A percentile compares a stretch with the other conserved stretches of the same genome.
Conservation (phyloP, 768 basidiomycete species). For the Mycena filopes region DNA sequence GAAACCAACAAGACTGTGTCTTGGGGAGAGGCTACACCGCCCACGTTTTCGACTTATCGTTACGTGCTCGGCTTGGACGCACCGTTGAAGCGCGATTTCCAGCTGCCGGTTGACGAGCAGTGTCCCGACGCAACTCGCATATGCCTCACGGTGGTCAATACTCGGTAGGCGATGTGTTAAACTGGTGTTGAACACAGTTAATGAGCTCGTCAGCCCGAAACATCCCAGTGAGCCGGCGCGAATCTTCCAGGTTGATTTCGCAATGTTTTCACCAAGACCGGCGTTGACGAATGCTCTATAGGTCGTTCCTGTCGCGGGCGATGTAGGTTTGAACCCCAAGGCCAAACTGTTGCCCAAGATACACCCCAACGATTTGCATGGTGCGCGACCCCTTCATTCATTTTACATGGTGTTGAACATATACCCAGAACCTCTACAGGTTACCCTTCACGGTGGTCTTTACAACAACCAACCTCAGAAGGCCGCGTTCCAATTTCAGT, state of each 20-base stretch:
- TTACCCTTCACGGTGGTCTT: conserved; percentile 44
- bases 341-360: conserved; percentile 33
- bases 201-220: conserved; percentile 42
- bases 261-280: too few relatives aligned
- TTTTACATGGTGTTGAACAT: not conserved
- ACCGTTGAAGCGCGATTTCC: conserved; percentile 39
- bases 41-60: conserved; percentile 41
- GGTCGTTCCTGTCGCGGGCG: conserved; percentile 41
- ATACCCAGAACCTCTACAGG: conserved; percentile 39
- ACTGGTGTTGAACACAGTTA: conserved; percentile 13
- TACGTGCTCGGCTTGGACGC: conserved; percentile 41
- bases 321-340: conserved; percentile 32
- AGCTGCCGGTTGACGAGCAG: conserved; percentile 46
- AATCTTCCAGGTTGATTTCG: conserved; percentile 47
- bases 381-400: conserved; percentile 14
- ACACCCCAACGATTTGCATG: conserved; percentile 27
- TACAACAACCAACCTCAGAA: conserved; percentile 43
- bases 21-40: conserved; percentile 42
- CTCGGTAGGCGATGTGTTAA: not conserved
- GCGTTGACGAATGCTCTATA: not conserved
- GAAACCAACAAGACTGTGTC: conserved; percentile 25
- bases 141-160: conserved; percentile 45
- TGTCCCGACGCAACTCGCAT: conserved; percentile 46
- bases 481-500: conserved; percentile 44
- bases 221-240: conserved; percentile 47